Conservation (phyloP, 768 basidiomycete genomes). For the Lanmaoa pseudosensibilis region DNA sequence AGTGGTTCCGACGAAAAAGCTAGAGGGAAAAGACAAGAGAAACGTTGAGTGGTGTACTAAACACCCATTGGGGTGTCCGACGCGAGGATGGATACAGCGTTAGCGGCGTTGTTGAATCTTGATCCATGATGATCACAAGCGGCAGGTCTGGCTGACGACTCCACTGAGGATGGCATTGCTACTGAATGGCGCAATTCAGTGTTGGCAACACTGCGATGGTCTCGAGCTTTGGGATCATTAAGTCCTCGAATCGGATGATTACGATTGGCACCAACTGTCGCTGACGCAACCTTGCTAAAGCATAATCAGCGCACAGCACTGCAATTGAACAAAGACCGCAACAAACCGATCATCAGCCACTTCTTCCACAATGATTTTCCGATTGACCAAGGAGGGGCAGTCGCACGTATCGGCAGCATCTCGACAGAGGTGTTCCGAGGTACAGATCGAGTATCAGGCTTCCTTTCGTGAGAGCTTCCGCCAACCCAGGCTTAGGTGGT, state of each 20-base stretch:
- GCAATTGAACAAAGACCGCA: not conserved
- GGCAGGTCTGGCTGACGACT: not conserved
- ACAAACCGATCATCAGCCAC: constrained; percentile 12
- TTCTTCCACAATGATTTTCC: not conserved
- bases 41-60: too few species aligned
- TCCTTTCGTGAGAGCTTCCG: constrained; percentile 12
- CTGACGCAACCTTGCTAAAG: constrained; percentile 2
- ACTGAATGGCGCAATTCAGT: not conserved
- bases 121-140: too few species aligned
- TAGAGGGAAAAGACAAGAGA: too few species aligned
- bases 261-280: not conserved
- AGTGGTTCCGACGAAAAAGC: too few species aligned
- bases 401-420: not conserved
- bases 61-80: too few species aligned
- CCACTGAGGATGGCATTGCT: not conserved
- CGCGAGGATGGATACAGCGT: too few species aligned
- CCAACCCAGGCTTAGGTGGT: not conserved
- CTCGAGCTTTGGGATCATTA: too few species aligned
- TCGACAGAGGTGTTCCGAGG: not conserved
- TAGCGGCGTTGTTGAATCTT: too few species aligned
- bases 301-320: not conserved
- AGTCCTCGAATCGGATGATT: too few species aligned
- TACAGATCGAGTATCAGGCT: not conserved
- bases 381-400: not conserved
- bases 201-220: not conserved